These are phyloP conservation scores for Puya raimondii DNA, from an alignment of 176 grass and related monocot species.

Conservation along the genomic window DNA sequence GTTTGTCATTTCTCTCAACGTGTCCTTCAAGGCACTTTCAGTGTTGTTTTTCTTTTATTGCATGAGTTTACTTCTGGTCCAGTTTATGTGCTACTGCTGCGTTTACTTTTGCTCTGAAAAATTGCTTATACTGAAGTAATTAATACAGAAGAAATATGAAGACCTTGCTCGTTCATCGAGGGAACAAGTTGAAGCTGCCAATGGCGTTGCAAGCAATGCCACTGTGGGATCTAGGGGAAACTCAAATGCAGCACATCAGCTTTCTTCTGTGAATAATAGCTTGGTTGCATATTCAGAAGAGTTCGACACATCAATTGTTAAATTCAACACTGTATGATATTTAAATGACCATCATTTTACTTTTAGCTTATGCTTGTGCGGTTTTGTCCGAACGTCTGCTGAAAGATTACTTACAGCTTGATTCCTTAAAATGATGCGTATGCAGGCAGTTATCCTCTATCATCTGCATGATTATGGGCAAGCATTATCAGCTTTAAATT, in stretches of 20 bases:
- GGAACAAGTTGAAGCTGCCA: slow-evolving; percentile 58
- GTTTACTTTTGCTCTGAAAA: neutral
- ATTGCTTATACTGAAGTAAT: slow-evolving; percentile 25
- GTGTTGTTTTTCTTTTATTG: neutral
- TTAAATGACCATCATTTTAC: slow-evolving; percentile 5
- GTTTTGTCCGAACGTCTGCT: slow-evolving; percentile 14
- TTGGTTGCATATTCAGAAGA: slow-evolving; percentile 56
- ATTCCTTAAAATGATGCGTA: slow-evolving; percentile 18
- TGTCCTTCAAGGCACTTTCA: neutral
- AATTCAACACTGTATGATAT: slow-evolving; percentile 78
- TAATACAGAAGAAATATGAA: slow-evolving; percentile 64
- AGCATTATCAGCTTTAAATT: slow-evolving; percentile 54
- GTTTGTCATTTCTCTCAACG: neutral
- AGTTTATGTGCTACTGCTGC: neutral
- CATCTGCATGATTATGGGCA: slow-evolving; percentile 68
- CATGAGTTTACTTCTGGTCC: neutral
- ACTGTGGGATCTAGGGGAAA: slow-evolving; percentile 43
- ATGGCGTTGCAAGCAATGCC: slow-evolving; percentile 32
- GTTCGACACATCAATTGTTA: slow-evolving; percentile 70
- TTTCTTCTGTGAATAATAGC: slow-evolving; percentile 49
- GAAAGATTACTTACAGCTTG: slow-evolving; percentile 16
- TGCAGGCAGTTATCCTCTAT: slow-evolving; percentile 78
- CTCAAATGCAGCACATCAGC: slow-evolving; percentile 26
- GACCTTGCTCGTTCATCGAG: slow-evolving; percentile 58
- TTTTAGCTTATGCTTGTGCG: slow-evolving; percentile 9